These are phyloP conservation scores for Discostella stelligeroides DNA, from an alignment of 108 stramenopile species.

Conservation along the genomic window DNA sequence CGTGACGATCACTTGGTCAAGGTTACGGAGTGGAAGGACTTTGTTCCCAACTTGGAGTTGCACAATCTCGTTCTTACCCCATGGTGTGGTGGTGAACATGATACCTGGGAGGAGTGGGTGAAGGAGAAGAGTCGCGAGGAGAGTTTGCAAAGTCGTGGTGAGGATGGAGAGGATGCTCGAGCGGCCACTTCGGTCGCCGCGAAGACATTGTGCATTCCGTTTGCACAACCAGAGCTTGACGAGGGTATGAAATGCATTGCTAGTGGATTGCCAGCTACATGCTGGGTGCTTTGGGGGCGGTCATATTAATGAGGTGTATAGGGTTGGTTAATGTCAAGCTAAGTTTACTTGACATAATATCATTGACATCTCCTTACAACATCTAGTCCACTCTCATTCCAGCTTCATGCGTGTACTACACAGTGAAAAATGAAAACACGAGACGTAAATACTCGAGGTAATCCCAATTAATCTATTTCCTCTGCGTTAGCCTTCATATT, in stretches of 20 bases:
- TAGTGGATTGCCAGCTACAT: conserved; percentile 93
- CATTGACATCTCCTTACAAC: too few relatives aligned
- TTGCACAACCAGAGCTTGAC: conserved; percentile 95
- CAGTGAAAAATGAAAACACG: too few relatives aligned
- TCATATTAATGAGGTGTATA: conserved; percentile 77
- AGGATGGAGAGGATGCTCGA: conserved; percentile 86
- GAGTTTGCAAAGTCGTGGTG: conserved; percentile 62
- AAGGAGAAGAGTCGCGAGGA: conserved; percentile 96
- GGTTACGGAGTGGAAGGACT: conserved; percentile 98
- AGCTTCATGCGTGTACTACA: too few relatives aligned
- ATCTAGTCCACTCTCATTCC: too few relatives aligned
- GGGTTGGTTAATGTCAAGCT: not conserved
- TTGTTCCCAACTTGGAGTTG: conserved; percentile 95
- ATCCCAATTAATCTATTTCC: too few relatives aligned
- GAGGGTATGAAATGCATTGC: conserved; percentile 97
- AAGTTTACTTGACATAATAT: not conserved
- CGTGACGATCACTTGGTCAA: conserved; percentile 91
- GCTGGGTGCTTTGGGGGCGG: conserved; percentile 99
- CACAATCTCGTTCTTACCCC: conserved; percentile 97
- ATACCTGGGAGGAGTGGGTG: conserved; percentile 98
- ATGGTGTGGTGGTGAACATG: conserved; percentile 91
- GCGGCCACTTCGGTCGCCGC: conserved; percentile 96
- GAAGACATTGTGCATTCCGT: conserved; percentile 99
- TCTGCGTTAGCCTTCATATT: too few relatives aligned
- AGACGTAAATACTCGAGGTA: not conserved